Evolutionary conservation across 176 grass and related monocot genomes (phyloP).

Genomic region (Canna indica): DNA sequence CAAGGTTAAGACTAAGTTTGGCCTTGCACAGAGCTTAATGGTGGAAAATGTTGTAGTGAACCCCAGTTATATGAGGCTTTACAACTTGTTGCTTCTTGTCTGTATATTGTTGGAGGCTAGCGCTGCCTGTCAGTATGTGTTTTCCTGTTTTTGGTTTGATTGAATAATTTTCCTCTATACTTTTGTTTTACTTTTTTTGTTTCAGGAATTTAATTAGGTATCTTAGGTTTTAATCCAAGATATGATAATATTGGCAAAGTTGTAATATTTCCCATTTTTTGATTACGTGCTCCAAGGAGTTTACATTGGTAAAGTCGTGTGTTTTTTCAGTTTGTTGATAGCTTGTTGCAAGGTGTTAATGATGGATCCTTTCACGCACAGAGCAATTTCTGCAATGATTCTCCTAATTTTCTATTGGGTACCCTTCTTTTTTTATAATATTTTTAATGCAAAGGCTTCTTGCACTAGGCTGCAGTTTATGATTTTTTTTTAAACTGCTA

Average conservation of each 20-base stretch:
- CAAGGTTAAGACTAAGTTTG: too few species aligned
- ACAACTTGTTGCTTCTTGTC: too few species aligned
- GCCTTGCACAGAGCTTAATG: too few species aligned
- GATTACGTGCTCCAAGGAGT: not conserved
- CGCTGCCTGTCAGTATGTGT: too few species aligned
- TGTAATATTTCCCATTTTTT: not conserved
- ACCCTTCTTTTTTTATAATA: not conserved
- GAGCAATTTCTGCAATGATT: not conserved
- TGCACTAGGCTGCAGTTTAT: not conserved
- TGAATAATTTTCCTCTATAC: not conserved
- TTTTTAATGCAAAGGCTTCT: not conserved
- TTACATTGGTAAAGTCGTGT: not conserved
- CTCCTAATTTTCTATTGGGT: constrained; percentile 15
- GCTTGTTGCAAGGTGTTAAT: constrained; percentile 14
- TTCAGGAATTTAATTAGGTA: not conserved
- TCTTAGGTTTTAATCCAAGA: not conserved
- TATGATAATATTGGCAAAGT: not conserved
- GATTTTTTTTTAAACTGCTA: not conserved
- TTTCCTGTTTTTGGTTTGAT: not conserved
- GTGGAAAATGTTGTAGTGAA: too few species aligned
- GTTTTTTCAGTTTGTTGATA: constrained; percentile 17
- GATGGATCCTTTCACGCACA: not conserved
- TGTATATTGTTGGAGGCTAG: too few species aligned
- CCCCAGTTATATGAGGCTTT: too few species aligned
- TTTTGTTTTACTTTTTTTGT: not conserved